Evolutionary conservation across 2,329 filamentous ascomycete genomes (phyloP).

Genomic region (Cryphonectria naterciae): DNA sequence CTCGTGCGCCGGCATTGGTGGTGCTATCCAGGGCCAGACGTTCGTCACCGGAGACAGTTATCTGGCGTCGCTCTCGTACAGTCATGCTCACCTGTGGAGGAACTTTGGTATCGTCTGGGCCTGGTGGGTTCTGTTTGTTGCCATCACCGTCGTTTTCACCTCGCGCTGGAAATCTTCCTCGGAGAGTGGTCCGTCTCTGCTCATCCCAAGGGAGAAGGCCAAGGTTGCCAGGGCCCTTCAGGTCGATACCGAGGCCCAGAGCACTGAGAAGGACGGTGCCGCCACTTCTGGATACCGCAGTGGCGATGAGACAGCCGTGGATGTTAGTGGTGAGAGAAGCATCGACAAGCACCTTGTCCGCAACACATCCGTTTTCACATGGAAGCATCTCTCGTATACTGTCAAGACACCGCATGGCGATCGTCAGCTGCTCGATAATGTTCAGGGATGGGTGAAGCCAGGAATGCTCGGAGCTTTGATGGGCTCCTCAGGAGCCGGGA

Average conservation of each 20-base stretch:
- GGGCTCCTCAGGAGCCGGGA: conserved; percentile 81
- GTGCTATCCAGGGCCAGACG: conserved; percentile 9
- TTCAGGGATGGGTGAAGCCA: conserved; percentile 83
- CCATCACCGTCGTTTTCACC: conserved; percentile 43
- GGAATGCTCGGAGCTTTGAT: conserved; percentile 80
- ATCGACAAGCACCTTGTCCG: conserved; percentile 49
- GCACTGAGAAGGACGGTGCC: conserved; percentile 40
- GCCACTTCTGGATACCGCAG: conserved; percentile 30
- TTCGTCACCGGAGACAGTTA: conserved; percentile 8
- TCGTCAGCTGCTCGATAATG: conserved; percentile 73
- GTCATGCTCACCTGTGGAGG: conserved; percentile 54
- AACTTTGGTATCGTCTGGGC: conserved; percentile 67
- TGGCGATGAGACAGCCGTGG: conserved; percentile 16
- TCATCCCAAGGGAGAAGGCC: conserved; percentile 62
- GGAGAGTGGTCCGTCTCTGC: conserved; percentile 22
- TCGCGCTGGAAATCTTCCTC: conserved; percentile 15
- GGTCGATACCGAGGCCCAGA: conserved; percentile 14
- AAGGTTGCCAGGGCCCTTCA: conserved; percentile 4
- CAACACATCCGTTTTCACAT: conserved; percentile 73
- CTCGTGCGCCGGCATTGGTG: conserved; percentile 12
- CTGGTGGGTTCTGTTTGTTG: conserved; percentile 65
- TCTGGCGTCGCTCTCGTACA: conserved; percentile 2
- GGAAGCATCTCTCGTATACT: conserved; percentile 64
- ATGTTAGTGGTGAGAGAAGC: conserved; percentile 22
- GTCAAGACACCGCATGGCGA: conserved; percentile 59